Conservation (phyloP, 164 flowering plant genomes). For the Chimonanthus praecox region DNA sequence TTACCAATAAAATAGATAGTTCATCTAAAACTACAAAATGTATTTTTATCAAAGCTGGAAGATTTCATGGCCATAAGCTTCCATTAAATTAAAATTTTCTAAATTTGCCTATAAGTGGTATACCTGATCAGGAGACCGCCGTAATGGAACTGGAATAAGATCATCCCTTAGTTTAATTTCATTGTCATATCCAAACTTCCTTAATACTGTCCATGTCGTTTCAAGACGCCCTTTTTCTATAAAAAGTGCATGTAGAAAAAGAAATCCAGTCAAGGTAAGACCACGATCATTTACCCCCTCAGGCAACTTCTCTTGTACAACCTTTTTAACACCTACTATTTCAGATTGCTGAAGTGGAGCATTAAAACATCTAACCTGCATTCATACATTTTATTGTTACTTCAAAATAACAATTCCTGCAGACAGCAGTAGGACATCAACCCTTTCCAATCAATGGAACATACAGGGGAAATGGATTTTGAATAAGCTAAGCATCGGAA, state of each 20-base stretch:
- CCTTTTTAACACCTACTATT: conserved; percentile 86
- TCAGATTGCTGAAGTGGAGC: conserved; percentile 95
- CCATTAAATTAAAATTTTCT: neutral
- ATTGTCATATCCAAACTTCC: conserved; percentile 94
- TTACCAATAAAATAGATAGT: neutral
- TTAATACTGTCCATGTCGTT: conserved; percentile 98
- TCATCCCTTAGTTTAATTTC: conserved; percentile 77
- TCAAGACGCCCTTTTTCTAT: conserved; percentile 96
- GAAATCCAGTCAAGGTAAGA: conserved; percentile 86
- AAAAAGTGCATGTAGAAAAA: conserved; percentile 92
- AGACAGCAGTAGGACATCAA: neutral
- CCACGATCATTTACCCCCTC: conserved; percentile 90
- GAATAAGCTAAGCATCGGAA: neutral
- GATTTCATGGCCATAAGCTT: neutral
- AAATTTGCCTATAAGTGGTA: neutral
- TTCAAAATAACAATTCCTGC: neutral
- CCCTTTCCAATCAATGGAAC: neutral
- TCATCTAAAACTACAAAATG: neutral
- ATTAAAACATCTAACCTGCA: conserved; percentile 91
- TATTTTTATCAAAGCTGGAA: neutral
- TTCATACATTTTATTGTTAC: conserved; percentile 4
- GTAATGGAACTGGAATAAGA: conserved; percentile 51
- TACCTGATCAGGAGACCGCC: conserved; percentile 87
- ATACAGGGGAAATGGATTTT: neutral
- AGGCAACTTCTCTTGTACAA: conserved; percentile 82